Evolutionary conservation across 2,329 filamentous ascomycete genomes (phyloP), one percentile per base, ranked within the genome.

Genomic region (Talaromyces funiculosus): DNA sequence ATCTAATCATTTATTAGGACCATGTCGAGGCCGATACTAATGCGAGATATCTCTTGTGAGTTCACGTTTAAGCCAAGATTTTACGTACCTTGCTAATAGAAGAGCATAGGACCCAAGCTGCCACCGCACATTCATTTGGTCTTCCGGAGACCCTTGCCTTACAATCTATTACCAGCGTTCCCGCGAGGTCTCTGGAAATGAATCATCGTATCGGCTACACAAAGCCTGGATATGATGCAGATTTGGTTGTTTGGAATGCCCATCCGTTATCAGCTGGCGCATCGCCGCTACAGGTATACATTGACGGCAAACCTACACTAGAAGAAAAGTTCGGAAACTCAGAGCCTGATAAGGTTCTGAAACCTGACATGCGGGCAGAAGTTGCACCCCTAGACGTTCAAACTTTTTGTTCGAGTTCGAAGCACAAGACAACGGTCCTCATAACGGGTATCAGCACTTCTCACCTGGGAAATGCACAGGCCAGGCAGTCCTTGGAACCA

Each of bases 241-340:
- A 87, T 62, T 67, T 87, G 31, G 84, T 82, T 10, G 78, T 86
- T 8, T 87, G 84, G 84, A 84, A 87, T 64, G 84, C 81, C 43
- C 84, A 87, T 62, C 84, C 85, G 31, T 72, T 87, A 1, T 83
- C 81, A 43, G 79, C 85, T 0, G 84, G 84, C 0, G 84, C 84
- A 0, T 73, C 82, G 0, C 84, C 84, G 0, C 77, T 83, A 0
- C 84, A 87, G 69, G 82, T 87, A 1, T 87, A 83, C 82, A 86
- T 87, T 61, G 84, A 87, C 60, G 85, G 84, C 3, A 80, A 75
- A 8, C 75, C 81, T 2, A 73, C 71, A 24, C 63, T 77, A 16
- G 71, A 76, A 26, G 67, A 58, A 31, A 61, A 47, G 22, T 5
- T 14, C 24, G 18, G 38, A 3, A 5, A 14, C 37, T 29, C 40